These are phyloP conservation scores for Amanita pallidorosea DNA, from an alignment of 768 basidiomycete species.

Conservation along the genomic window DNA sequence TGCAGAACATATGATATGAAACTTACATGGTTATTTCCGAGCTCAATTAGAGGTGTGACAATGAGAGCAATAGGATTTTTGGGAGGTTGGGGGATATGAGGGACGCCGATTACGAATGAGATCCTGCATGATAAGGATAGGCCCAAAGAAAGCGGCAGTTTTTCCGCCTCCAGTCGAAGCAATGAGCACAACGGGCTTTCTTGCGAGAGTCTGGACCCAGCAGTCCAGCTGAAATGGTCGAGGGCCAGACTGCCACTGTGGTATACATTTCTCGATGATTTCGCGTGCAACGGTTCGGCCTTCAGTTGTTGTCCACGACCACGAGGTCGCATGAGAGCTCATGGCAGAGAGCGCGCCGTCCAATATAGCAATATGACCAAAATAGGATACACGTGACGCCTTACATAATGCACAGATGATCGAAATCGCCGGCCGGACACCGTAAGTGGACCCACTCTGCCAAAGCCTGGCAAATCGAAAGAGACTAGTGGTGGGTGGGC, in stretches of 20 bases:
- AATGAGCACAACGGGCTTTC: slow-evolving; percentile 11
- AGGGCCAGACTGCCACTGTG: slow-evolving; percentile 11
- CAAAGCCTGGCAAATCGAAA: background rate
- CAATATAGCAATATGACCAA: background rate
- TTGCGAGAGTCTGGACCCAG: slow-evolving; percentile 11
- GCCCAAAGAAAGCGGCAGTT: slow-evolving; percentile 10
- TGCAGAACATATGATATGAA: background rate
- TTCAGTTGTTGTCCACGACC: slow-evolving; percentile 8
- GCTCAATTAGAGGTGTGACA: slow-evolving; percentile 15
- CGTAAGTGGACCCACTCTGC: background rate
- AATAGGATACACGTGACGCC: background rate
- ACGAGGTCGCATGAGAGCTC: background rate
- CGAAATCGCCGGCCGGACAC: background rate
- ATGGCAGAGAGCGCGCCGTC: background rate
- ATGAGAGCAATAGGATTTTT: slow-evolving; percentile 11
- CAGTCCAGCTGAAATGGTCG: slow-evolving; percentile 11
- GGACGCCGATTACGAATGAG: slow-evolving; percentile 7
- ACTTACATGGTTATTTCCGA: slow-evolving; percentile 15
- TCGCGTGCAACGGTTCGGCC: slow-evolving; percentile 7
- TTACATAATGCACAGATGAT: background rate
- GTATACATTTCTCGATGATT: slow-evolving; percentile 9
- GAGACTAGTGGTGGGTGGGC: background rate
- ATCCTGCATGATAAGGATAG: slow-evolving; percentile 10
- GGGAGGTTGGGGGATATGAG: too few relatives aligned
- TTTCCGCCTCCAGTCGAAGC: slow-evolving; percentile 13